Evolutionary conservation across 2,329 filamentous ascomycete species (phyloP).

Genomic region (Nothopassalora personata): DNA sequence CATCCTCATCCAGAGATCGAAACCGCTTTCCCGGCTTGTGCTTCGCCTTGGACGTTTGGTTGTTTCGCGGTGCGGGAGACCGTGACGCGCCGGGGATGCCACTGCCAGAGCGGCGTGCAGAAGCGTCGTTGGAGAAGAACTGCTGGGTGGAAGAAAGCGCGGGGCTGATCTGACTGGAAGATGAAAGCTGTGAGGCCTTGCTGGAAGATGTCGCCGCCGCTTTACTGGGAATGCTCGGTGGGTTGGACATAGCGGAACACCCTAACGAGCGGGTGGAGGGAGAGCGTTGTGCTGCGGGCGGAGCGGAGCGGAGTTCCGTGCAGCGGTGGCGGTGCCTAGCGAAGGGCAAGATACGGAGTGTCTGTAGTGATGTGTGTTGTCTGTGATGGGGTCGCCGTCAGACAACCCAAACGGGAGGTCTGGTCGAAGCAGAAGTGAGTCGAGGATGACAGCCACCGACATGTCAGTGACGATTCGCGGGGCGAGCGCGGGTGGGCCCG

Average conservation of each 20-base stretch:
- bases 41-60: slow-evolving; percentile 70
- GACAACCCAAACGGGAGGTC: slow-evolving; percentile 11
- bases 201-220: slow-evolving; percentile 36
- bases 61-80: slow-evolving; percentile 58
- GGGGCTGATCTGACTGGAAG: slow-evolving; percentile 36
- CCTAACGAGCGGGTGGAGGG: slow-evolving; percentile 13
- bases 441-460: neutral
- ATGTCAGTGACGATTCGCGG: neutral
- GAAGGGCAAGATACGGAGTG: neutral
- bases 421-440: neutral
- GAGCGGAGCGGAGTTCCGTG: slow-evolving; percentile 1
- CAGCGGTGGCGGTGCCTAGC: slow-evolving; percentile 10
- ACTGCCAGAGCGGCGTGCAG: slow-evolving; percentile 37
- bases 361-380: neutral
- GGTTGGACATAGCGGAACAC: slow-evolving; percentile 38
- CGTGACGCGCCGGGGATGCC: slow-evolving; percentile 23
- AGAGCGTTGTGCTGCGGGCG: slow-evolving; percentile 4
- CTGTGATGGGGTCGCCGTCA: neutral
- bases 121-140: slow-evolving; percentile 40
- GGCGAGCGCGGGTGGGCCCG: neutral
- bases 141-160: slow-evolving; percentile 41
- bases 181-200: slow-evolving; percentile 33
- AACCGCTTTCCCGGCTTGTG: slow-evolving; percentile 78
- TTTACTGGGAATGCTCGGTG: slow-evolving; percentile 31
- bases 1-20: slow-evolving; percentile 69